Conservation (phyloP, 331 rosid species). For the Malus hybrid region DNA sequence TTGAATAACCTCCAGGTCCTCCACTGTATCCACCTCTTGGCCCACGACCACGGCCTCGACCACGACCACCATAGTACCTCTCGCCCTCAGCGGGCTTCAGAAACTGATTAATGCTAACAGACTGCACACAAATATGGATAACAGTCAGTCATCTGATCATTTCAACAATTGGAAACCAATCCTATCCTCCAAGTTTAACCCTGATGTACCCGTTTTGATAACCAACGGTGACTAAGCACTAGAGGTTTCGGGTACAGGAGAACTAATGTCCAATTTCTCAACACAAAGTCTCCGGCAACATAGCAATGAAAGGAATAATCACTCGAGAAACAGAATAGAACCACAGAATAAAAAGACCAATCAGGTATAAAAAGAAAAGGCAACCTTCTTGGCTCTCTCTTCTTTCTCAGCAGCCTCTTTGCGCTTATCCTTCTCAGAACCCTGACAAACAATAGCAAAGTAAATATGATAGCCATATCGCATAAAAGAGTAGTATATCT, state of each 20-base stretch:
- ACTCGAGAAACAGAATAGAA: background rate
- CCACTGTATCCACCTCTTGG: constrained; percentile 48
- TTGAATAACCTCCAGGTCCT: constrained; percentile 8
- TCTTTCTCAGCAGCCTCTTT: constrained; percentile 73
- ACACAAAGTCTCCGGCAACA: background rate
- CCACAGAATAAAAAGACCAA: background rate
- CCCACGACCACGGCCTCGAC: constrained; percentile 58
- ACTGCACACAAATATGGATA: constrained; percentile 21
- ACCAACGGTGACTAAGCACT: background rate
- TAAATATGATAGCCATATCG: background rate
- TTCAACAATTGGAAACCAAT: background rate
- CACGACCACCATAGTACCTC: constrained; percentile 44
- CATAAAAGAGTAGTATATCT: background rate
- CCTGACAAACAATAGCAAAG: constrained; percentile 21
- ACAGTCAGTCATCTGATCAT: background rate
- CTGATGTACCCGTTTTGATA: background rate
- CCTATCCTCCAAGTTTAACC: too few species aligned
- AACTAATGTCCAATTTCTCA: background rate
- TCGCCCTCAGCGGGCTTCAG: constrained; percentile 62
- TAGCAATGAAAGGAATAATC: background rate
- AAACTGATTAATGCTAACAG: constrained; percentile 56
- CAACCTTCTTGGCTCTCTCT: constrained; percentile 77
- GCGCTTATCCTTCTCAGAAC: constrained; percentile 80
- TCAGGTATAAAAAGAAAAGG: background rate
- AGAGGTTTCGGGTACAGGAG: background rate